These are phyloP conservation scores for Amanita thiersii DNA, from an alignment of 768 basidiomycete species.

Conservation along the genomic window DNA sequence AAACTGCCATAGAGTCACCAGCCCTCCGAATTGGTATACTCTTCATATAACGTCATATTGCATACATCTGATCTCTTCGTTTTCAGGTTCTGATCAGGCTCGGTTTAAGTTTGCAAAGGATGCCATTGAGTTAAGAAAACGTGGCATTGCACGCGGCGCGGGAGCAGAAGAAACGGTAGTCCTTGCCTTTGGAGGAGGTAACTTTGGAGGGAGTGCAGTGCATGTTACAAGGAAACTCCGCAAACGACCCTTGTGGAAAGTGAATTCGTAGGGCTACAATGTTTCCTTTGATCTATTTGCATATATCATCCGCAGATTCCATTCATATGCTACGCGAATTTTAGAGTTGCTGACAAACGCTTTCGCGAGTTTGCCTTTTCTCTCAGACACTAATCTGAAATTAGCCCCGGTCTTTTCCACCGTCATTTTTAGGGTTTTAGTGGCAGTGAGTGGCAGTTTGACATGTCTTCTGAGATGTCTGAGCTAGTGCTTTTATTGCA, in stretches of 20 bases:
- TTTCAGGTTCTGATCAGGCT: conserved; percentile 69
- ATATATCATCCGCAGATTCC: neutral
- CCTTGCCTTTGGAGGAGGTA: conserved; percentile 74
- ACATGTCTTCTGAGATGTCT: too few species aligned
- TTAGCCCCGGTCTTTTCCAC: too few species aligned
- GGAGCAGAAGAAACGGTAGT: conserved; percentile 88
- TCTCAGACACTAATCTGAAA: too few species aligned
- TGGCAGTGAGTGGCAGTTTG: too few species aligned
- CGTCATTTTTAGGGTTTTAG: too few species aligned
- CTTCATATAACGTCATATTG: conserved; percentile 1
- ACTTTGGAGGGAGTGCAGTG: conserved; percentile 64
- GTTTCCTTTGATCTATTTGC: neutral
- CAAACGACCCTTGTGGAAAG: conserved; percentile 75
- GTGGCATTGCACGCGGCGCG: conserved; percentile 59
- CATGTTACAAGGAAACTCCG: conserved; percentile 85
- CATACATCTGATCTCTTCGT: conserved; percentile 10
- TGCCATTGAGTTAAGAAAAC: conserved; percentile 76
- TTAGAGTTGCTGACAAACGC: too few species aligned
- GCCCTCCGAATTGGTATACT: conserved; percentile 68
- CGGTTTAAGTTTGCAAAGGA: conserved; percentile 92
- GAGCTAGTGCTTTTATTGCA: too few species aligned
- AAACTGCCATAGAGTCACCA: conserved; percentile 71
- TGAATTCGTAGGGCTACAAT: conserved; percentile 54
- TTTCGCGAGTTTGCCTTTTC: too few species aligned
- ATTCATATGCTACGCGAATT: neutral